Evolutionary conservation across 2,329 filamentous ascomycete genomes (phyloP).

Genomic region (Alternaria brassicicola): DNA sequence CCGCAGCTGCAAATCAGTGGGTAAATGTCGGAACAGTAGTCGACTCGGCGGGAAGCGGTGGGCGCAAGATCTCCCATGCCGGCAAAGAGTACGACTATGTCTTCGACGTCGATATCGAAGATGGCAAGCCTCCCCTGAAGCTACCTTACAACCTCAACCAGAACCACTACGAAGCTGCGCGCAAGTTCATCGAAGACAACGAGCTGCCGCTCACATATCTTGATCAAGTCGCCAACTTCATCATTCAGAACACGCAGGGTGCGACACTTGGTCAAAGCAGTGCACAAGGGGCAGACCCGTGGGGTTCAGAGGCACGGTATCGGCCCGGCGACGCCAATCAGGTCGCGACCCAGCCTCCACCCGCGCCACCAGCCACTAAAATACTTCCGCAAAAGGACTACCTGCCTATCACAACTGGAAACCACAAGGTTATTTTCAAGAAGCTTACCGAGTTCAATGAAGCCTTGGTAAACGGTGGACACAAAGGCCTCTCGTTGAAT

Average conservation of each 20-base stretch:
- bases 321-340: constrained; percentile 68
- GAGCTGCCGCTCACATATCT: constrained; percentile 86
- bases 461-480: constrained; percentile 70
- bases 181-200: constrained; percentile 88
- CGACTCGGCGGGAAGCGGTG: constrained; percentile 81
- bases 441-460: constrained; percentile 79
- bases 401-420: constrained; percentile 76
- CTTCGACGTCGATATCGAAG: constrained; percentile 95
- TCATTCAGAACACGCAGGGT: constrained; percentile 86
- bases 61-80: constrained; percentile 66
- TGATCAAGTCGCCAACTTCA: constrained; percentile 92
- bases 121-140: constrained; percentile 89
- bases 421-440: constrained; percentile 71
- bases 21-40: constrained; percentile 92
- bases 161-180: constrained; percentile 89
- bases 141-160: constrained; percentile 92
- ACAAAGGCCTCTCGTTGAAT: constrained; percentile 76
- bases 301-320: constrained; percentile 79
- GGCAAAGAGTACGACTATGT: constrained; percentile 95
- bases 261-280: constrained; percentile 73
- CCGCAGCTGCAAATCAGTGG: constrained; percentile 70
- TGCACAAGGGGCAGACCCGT: constrained; percentile 68
- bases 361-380: constrained; percentile 57
- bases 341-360: constrained; percentile 38
- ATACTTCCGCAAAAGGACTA: constrained; percentile 80